These are phyloP conservation scores for Opeltia flavorubescens DNA, from an alignment of 495 filamentous ascomycete species.

Conservation along the genomic window DNA sequence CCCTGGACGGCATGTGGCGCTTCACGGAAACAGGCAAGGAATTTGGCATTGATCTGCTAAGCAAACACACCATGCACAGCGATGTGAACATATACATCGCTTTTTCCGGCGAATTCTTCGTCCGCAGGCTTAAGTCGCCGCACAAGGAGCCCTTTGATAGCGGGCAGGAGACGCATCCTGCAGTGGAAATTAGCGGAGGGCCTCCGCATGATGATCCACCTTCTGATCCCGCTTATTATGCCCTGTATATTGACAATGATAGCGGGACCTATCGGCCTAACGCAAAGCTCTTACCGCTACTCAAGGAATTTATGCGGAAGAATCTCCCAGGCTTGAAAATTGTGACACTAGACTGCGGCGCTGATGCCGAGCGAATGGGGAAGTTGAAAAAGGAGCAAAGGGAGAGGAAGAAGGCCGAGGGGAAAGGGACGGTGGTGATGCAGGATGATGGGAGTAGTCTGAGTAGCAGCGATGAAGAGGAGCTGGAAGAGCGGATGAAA, in stretches of 20 bases:
- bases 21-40: conserved; percentile 94
- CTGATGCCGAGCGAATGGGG: conserved; percentile 47
- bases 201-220: conserved; percentile 24
- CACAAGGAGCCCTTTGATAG: conserved; percentile 15
- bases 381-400: conserved; percentile 49
- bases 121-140: conserved; percentile 47
- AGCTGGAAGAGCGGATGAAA: conserved; percentile 43
- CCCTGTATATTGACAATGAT: conserved; percentile 90
- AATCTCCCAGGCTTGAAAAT: conserved; percentile 66
- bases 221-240: conserved; percentile 56
- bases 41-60: conserved; percentile 81
- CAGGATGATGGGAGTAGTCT: conserved; percentile 46
- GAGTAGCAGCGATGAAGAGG: conserved; percentile 63
- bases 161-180: conserved; percentile 15
- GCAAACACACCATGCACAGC: conserved; percentile 92
- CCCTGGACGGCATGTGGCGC: conserved; percentile 67
- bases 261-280: conserved; percentile 86
- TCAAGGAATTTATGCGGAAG: conserved; percentile 50
- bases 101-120: conserved; percentile 84
- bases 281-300: conserved; percentile 50
- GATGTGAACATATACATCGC: conserved; percentile 82
- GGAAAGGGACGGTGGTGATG: conserved; percentile 46
- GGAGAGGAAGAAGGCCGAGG: conserved; percentile 51
- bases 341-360: conserved; percentile 49
- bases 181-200: conserved; percentile 25